A percentile compares a stretch with the other conserved stretches of the same genome.
These are phyloP conservation scores for Hypoxylon sp. DNA, from an alignment of 2,329 filamentous ascomycete genomes.

Conservation along the genomic window DNA sequence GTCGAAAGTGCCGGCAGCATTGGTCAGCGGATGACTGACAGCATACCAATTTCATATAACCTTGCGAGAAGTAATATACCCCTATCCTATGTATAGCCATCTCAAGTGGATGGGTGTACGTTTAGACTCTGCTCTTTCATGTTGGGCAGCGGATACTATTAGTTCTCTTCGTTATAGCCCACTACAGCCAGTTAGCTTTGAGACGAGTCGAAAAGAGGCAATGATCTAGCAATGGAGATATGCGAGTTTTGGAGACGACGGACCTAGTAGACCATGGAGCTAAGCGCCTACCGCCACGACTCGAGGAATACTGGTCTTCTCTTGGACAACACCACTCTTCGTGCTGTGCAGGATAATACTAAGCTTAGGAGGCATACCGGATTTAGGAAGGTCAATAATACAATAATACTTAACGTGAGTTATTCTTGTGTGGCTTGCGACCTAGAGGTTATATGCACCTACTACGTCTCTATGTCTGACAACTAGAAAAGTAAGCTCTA, in stretches of 20 bases:
- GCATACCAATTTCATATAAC: neutral
- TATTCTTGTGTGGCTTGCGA: neutral
- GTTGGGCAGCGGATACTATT: neutral
- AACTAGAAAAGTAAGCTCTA: neutral
- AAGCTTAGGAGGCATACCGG: neutral
- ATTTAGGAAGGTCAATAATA: neutral
- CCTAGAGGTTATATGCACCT: neutral
- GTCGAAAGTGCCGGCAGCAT: conserved; percentile 1
- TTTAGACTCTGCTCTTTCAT: neutral
- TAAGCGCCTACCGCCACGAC: neutral
- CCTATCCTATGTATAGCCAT: neutral
- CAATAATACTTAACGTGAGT: neutral
- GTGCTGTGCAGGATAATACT: neutral
- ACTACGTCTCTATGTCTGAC: neutral
- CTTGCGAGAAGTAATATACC: neutral
- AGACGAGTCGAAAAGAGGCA: neutral
- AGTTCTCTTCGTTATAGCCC: neutral
- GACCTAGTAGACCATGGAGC: neutral
- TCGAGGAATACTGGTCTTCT: neutral
- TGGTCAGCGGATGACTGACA: conserved; percentile 3
- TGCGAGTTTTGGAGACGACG: neutral
- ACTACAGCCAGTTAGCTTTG: neutral
- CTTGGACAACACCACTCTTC: neutral
- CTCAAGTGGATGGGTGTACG: neutral
- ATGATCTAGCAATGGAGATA: conserved; percentile 4